phyloP scores from a whole-genome alignment of 2,329 filamentous ascomycete genomes.

The Chalaropsis ovoidea region DNA sequence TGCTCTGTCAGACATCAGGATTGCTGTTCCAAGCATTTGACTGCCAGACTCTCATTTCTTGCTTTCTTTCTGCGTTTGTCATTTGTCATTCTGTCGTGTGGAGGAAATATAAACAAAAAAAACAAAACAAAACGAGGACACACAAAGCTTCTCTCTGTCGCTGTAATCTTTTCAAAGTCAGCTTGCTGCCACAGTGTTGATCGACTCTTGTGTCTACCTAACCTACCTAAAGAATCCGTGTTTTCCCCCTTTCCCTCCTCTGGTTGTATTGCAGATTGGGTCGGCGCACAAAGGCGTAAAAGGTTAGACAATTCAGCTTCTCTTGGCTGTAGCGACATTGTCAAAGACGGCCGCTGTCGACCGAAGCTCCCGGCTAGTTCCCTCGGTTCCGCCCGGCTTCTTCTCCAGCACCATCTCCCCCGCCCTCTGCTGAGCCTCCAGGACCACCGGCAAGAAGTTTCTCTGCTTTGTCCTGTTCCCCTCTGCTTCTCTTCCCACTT shows the following conservation, averaged over 20 bases:
- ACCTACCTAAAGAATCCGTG: slow-evolving; percentile 9
- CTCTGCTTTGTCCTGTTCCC: background rate
- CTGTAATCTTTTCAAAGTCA: slow-evolving; percentile 9
- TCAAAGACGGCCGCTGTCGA: background rate
- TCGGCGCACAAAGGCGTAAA: slow-evolving; percentile 8
- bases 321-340: slow-evolving; percentile 3
- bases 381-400: background rate
- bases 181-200: slow-evolving; percentile 11
- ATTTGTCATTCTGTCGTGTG: slow-evolving; percentile 11
- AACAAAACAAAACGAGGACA: slow-evolving; percentile 11
- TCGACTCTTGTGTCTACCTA: slow-evolving; percentile 7
- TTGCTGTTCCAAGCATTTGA: slow-evolving; percentile 8
- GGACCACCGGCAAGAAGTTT: slow-evolving; percentile 4
- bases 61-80: slow-evolving; percentile 16
- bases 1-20: slow-evolving; percentile 4
- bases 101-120: slow-evolving; percentile 17
- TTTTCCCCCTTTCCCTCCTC: background rate
- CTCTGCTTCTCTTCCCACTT: background rate
- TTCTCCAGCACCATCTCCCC: background rate
- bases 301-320: background rate
- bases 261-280: slow-evolving; percentile 9
- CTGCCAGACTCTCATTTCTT: slow-evolving; percentile 10
- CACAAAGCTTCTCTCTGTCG: slow-evolving; percentile 18
- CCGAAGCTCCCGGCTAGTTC: background rate
- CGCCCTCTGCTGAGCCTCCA: background rate